A percentile compares a stretch with the other conserved stretches of the same genome.
Conservation (phyloP, 495 filamentous ascomycete genomes). For the Articulospora tetracladia region DNA sequence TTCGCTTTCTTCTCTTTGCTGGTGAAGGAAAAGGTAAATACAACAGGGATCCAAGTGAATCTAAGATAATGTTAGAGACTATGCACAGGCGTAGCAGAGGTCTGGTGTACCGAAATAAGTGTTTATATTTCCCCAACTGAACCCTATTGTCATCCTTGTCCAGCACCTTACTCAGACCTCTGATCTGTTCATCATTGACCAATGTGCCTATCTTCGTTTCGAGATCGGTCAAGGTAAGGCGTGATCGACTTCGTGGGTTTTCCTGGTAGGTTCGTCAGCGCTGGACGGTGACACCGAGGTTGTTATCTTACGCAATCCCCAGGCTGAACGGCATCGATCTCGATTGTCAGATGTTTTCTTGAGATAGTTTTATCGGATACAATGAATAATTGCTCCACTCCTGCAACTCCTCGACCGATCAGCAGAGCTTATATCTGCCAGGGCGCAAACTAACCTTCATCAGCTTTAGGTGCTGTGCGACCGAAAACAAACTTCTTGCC, state of each 20-base stretch:
- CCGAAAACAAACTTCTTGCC: slow-evolving; percentile 81
- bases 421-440: neutral
- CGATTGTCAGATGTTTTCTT: slow-evolving; percentile 80
- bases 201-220: slow-evolving; percentile 75
- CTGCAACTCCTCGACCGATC: neutral
- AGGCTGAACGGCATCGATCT: slow-evolving; percentile 58
- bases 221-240: slow-evolving; percentile 62
- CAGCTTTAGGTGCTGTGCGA: slow-evolving; percentile 45
- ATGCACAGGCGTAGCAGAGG: neutral
- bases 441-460: slow-evolving; percentile 30
- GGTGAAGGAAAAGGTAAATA: slow-evolving; percentile 79
- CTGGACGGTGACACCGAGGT: neutral
- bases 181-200: slow-evolving; percentile 67
- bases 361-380: slow-evolving; percentile 77
- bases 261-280: slow-evolving; percentile 34
- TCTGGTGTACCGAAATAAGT: slow-evolving; percentile 34
- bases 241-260: slow-evolving; percentile 57
- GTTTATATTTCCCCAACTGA: slow-evolving; percentile 59
- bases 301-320: slow-evolving; percentile 62
- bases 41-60: slow-evolving; percentile 76
- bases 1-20: slow-evolving; percentile 67
- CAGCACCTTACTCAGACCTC: slow-evolving; percentile 48
- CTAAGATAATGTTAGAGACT: slow-evolving; percentile 6
- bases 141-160: slow-evolving; percentile 57
- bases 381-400: slow-evolving; percentile 46